phyloP scores from a whole-genome alignment of 2,329 filamentous ascomycete genomes.

The Furcasterigmium sp. region DNA sequence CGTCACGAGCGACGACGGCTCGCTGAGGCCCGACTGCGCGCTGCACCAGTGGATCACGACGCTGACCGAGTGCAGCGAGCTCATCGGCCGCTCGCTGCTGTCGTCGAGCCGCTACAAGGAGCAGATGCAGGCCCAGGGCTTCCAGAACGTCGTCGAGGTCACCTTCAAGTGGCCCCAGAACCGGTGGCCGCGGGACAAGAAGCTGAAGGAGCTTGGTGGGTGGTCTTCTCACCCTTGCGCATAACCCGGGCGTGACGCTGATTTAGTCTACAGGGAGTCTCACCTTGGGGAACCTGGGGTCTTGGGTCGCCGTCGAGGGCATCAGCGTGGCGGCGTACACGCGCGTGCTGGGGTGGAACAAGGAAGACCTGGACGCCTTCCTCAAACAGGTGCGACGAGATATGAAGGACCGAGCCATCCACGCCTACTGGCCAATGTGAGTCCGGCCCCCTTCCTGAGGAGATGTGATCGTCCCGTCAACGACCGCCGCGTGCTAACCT shows the following conservation, averaged over 20 bases:
- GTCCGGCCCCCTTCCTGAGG: slow-evolving; percentile 6
- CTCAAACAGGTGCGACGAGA: slow-evolving; percentile 21
- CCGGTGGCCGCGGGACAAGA: slow-evolving; percentile 39
- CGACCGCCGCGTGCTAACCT: not conserved
- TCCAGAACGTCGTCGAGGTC: slow-evolving; percentile 40
- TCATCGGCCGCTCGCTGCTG: slow-evolving; percentile 22
- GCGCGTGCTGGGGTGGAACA: slow-evolving; percentile 21
- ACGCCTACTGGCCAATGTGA: slow-evolving; percentile 26
- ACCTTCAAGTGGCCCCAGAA: slow-evolving; percentile 39
- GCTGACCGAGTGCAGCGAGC: slow-evolving; percentile 3
- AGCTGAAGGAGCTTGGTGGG: slow-evolving; percentile 40
- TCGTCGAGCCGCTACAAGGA: slow-evolving; percentile 23
- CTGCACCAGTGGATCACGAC: slow-evolving; percentile 2
- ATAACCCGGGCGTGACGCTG: not conserved
- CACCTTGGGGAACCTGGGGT: slow-evolving; percentile 12
- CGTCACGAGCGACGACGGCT: slow-evolving; percentile 35
- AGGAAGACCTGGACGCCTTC: slow-evolving; percentile 20
- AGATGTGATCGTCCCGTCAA: not conserved
- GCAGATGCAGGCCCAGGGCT: slow-evolving; percentile 40
- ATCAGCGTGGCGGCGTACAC: slow-evolving; percentile 20
- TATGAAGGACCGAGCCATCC: slow-evolving; percentile 19
- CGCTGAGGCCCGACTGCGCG: slow-evolving; percentile 15
- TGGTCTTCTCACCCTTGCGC: not conserved
- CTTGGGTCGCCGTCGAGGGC: slow-evolving; percentile 17
- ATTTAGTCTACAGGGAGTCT: not conserved